Evolutionary conservation across 2,329 filamentous ascomycete genomes (phyloP).

Genomic region (Macrophomina phaseolina): DNA sequence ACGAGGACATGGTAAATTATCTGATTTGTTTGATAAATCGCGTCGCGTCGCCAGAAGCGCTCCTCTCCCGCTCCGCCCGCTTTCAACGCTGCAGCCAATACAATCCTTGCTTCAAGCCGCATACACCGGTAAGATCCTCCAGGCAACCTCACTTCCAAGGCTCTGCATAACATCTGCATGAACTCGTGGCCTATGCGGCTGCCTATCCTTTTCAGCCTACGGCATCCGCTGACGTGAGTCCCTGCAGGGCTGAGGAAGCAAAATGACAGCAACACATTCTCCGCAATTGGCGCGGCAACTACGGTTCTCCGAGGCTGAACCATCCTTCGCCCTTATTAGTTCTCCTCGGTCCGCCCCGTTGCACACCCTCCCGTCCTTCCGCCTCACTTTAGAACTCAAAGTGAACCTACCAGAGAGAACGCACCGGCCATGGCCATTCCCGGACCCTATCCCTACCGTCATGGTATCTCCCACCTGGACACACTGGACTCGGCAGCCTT

Average conservation of each 20-base stretch:
- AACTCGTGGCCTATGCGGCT: not conserved
- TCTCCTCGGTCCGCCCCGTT: not conserved
- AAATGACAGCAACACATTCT: not conserved
- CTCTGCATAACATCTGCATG: not conserved
- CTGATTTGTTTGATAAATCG: too few relatives aligned
- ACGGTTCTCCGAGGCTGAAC: not conserved
- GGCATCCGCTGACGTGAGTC: conserved; percentile 8
- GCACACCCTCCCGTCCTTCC: not conserved
- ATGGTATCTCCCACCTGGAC: not conserved
- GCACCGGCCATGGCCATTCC: not conserved
- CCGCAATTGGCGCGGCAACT: not conserved
- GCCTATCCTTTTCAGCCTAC: not conserved
- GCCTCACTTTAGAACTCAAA: not conserved
- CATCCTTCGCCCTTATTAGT: not conserved
- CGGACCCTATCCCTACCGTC: not conserved
- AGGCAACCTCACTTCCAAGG: conserved; percentile 3
- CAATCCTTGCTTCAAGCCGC: not conserved
- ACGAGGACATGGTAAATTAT: too few relatives aligned
- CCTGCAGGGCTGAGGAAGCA: conserved; percentile 9
- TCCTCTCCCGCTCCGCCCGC: not conserved
- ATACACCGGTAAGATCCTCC: not conserved
- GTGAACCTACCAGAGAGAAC: not conserved
- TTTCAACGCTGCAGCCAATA: not conserved
- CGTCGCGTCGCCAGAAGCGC: too few relatives aligned
- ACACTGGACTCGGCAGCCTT: not conserved